Percentiles rank a stretch among this genome's conserved stretches.
Conservation (phyloP, 495 filamentous ascomycete species). For the Trichoderma reesei region DNA sequence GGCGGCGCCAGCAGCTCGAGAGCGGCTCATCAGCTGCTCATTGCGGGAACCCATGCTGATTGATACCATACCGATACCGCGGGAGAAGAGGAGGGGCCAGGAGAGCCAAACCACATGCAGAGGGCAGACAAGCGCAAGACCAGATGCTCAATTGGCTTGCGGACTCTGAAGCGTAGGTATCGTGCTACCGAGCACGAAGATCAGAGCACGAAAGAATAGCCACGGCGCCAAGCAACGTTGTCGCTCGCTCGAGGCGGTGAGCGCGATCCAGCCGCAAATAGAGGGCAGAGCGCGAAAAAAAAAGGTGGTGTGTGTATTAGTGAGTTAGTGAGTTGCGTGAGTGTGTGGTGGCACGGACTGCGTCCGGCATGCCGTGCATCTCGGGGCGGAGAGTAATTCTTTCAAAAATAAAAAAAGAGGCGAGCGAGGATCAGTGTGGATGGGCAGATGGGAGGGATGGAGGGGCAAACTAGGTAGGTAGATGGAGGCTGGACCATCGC, state of each 20-base stretch:
- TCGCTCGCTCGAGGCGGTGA: background rate
- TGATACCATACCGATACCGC: too few relatives aligned
- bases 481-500: background rate
- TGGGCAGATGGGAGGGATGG: background rate
- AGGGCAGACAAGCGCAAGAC: too few relatives aligned
- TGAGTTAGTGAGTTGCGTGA: too few relatives aligned
- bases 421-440: background rate
- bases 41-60: too few relatives aligned
- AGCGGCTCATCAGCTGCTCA: too few relatives aligned
- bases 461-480: conserved; percentile 4
- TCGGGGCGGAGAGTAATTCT: background rate
- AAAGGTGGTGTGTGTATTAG: too few relatives aligned
- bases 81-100: too few relatives aligned
- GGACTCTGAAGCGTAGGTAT: too few relatives aligned
- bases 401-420: background rate
- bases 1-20: too few relatives aligned
- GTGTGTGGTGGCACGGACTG: conserved; percentile 3
- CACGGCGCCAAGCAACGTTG: background rate
- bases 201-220: background rate
- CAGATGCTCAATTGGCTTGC: too few relatives aligned
- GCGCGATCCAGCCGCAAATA: conserved; percentile 3
- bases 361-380: conserved; percentile 7
- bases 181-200: background rate
- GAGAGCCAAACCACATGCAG: too few relatives aligned
- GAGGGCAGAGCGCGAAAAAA: background rate